Conservation (phyloP, 345 rosid genomes). For the Lumnitzera racemosa region DNA sequence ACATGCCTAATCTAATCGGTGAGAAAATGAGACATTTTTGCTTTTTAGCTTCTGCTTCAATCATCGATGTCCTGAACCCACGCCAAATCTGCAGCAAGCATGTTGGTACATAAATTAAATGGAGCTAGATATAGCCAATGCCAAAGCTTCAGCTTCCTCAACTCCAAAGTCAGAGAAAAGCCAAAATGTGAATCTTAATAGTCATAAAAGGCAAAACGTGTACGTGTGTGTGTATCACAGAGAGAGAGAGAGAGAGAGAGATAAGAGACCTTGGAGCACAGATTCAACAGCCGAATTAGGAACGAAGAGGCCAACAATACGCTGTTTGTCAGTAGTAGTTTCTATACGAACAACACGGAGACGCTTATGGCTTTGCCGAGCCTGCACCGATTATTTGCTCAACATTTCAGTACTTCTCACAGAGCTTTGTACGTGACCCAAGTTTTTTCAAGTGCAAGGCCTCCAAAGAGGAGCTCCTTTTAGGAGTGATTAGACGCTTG, state of each 20-base stretch:
- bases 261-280: conserved; percentile 73
- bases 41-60: conserved; percentile 14
- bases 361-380: conserved; percentile 80
- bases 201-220: no score
- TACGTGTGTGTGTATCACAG: background rate
- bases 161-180: background rate
- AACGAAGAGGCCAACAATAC: conserved; percentile 83
- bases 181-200: background rate
- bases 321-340: conserved; percentile 68
- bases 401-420: background rate
- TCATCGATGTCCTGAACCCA: conserved; percentile 94
- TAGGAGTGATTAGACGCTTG: no score
- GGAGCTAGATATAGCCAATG: background rate
- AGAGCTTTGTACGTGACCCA: background rate
- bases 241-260: conserved; percentile 10
- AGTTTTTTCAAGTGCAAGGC: background rate
- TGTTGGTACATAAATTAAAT: background rate
- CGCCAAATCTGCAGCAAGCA: conserved; percentile 68
- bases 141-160: background rate
- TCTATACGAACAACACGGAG: conserved; percentile 83
- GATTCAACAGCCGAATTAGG: conserved; percentile 90
- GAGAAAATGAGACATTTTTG: no score
- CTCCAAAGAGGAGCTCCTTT: no score
- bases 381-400: conserved; percentile 32
- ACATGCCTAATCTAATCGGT: no score